These are phyloP conservation scores for Podila epigama DNA, from an alignment of 192 early-diverging fungal species.

Conservation along the genomic window DNA sequence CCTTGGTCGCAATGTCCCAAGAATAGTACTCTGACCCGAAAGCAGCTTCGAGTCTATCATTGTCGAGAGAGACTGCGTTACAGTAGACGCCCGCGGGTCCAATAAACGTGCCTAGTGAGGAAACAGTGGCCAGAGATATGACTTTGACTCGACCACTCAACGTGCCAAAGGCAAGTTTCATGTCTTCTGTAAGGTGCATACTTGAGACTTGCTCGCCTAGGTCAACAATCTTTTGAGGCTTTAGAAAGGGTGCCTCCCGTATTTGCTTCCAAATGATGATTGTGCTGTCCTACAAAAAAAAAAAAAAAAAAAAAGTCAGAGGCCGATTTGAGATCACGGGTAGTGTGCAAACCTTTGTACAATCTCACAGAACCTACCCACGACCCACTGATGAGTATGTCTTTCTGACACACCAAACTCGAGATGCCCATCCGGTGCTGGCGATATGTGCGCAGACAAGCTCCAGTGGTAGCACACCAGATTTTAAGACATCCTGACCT, in stretches of 20 bases:
- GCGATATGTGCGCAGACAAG: conserved; percentile 12
- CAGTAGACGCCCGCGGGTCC: conserved; percentile 8
- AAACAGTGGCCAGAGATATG: conserved; percentile 25
- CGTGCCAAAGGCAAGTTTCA: conserved; percentile 27
- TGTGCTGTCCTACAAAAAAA: conserved; percentile 24
- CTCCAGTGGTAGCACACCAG: conserved; percentile 33
- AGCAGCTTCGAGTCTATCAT: conserved; percentile 25
- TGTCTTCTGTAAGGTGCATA: conserved; percentile 21
- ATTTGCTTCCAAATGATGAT: conserved; percentile 25
- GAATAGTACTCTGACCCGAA: conserved; percentile 31
- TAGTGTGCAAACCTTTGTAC: background rate
- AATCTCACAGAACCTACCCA: conserved; percentile 21
- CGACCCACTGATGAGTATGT: conserved; percentile 36
- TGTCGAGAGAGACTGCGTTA: conserved; percentile 15
- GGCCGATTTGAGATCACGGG: background rate
- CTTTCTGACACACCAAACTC: conserved; percentile 6
- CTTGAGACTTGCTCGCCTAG: conserved; percentile 37
- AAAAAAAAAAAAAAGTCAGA: background rate
- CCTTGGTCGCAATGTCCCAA: conserved; percentile 23
- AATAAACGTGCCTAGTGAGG: conserved; percentile 18
- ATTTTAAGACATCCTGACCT: conserved; percentile 17
- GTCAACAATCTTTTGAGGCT: conserved; percentile 30
- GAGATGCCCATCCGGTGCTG: conserved; percentile 37
- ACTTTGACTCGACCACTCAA: conserved; percentile 35
- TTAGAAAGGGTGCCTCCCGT: conserved; percentile 21